phyloP scores from a whole-genome alignment of 495 filamentous ascomycete species.

The Neurospora intermedia region DNA sequence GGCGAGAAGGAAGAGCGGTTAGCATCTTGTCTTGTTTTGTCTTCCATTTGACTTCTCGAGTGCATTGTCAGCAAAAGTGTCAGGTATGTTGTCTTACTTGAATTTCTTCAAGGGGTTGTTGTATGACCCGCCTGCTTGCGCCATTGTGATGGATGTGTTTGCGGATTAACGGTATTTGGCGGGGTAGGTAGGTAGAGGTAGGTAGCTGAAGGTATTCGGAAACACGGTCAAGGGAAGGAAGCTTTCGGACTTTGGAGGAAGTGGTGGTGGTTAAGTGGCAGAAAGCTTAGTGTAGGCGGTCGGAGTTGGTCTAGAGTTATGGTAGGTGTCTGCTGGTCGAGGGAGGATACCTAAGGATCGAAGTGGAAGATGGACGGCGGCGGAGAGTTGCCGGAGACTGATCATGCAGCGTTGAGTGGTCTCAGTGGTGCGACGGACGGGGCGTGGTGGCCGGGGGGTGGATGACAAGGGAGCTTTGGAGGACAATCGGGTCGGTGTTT shows the following conservation, averaged over 20 bases:
- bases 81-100: conserved; percentile 50
- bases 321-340: not conserved
- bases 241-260: not conserved
- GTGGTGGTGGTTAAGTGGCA: not conserved
- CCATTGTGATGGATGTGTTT: conserved; percentile 23
- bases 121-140: conserved; percentile 65
- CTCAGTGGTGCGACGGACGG: not conserved
- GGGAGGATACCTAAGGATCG: not conserved
- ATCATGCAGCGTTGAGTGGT: not conserved
- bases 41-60: not conserved
- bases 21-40: not conserved
- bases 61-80: not conserved
- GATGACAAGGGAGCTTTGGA: not conserved
- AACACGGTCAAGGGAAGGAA: not conserved
- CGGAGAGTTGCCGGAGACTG: not conserved
- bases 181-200: not conserved
- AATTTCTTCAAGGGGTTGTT: conserved; percentile 99
- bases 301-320: not conserved
- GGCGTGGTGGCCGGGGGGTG: not conserved
- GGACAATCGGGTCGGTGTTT: not conserved
- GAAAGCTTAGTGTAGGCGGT: not conserved
- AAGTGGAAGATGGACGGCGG: not conserved
- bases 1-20: conserved; percentile 3
- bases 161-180: not conserved
- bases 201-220: not conserved